Evolutionary conservation across 2,329 filamentous ascomycete species (phyloP).

Genomic region (Mycosphaerella sp.): DNA sequence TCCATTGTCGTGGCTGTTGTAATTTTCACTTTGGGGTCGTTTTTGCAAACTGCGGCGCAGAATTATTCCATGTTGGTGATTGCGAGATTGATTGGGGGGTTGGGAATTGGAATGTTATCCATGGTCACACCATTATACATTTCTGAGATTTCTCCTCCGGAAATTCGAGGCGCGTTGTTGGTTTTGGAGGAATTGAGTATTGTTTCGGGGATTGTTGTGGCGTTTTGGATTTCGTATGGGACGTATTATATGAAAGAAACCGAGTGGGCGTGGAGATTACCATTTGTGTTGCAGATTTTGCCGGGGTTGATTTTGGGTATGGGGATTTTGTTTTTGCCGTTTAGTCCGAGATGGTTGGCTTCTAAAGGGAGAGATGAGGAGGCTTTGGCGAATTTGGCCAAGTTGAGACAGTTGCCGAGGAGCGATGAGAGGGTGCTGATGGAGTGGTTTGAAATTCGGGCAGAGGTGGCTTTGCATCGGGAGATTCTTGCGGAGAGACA

Average conservation of each 20-base stretch:
- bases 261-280: constrained; percentile 45
- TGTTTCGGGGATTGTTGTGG: constrained; percentile 44
- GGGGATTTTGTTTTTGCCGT: constrained; percentile 33
- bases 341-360: constrained; percentile 33
- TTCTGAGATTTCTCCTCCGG: constrained; percentile 67
- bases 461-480: constrained; percentile 50
- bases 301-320: constrained; percentile 30
- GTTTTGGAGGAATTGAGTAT: constrained; percentile 46
- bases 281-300: constrained; percentile 44
- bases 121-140: constrained; percentile 57
- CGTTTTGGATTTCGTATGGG: constrained; percentile 51
- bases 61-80: constrained; percentile 31
- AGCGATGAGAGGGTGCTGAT: constrained; percentile 46
- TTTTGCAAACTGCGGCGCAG: constrained; percentile 34
- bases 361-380: constrained; percentile 31
- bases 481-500: constrained; percentile 37
- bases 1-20: constrained; percentile 36
- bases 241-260: constrained; percentile 42
- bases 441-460: constrained; percentile 49
- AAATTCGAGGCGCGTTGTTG: constrained; percentile 39
- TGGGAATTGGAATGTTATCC: constrained; percentile 31
- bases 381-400: constrained; percentile 26
- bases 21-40: constrained; percentile 42
- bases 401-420: constrained; percentile 37
- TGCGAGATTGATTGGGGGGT: constrained; percentile 30